Percentiles rank a stretch among this genome's conserved stretches.
phyloP scores from a whole-genome alignment of 106 monocot genomes.

The Dioscorea dumetorum region DNA sequence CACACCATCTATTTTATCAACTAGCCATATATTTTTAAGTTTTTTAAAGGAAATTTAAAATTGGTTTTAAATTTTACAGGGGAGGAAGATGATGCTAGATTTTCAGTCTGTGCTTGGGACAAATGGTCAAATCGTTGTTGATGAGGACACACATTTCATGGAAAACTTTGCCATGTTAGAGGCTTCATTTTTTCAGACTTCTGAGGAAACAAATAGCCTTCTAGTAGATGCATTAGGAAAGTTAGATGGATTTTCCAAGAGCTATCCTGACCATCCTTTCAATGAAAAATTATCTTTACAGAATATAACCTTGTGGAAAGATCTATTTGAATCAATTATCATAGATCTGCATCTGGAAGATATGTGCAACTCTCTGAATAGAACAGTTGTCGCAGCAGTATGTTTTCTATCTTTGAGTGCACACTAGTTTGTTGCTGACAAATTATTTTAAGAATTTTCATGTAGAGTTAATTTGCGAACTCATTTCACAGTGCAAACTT shows the following conservation, averaged over 20 bases:
- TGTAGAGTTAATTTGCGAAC: too few species aligned
- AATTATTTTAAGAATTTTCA: background rate
- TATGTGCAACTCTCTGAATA: conserved; percentile 26
- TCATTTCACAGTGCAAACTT: conserved; percentile 36
- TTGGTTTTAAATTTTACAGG: conserved; percentile 23
- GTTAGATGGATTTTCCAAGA: conserved; percentile 14
- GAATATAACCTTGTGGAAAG: conserved; percentile 56
- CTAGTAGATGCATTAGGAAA: conserved; percentile 19
- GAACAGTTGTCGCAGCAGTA: conserved; percentile 41
- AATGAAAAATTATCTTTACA: too few species aligned
- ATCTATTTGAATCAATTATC: conserved; percentile 33
- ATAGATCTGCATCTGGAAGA: conserved; percentile 39
- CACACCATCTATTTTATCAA: too few species aligned
- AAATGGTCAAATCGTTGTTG: conserved; percentile 6
- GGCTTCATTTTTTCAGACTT: conserved; percentile 16
- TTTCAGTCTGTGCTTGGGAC: conserved; percentile 13
- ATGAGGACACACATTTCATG: conserved; percentile 5
- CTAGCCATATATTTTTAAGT: too few species aligned
- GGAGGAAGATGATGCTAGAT: conserved; percentile 23
- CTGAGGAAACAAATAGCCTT: conserved; percentile 10
- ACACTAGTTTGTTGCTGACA: background rate
- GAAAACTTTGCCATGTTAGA: conserved; percentile 10
- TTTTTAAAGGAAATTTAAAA: too few species aligned
- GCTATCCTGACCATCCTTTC: background rate
- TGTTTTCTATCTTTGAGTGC: conserved; percentile 4